phyloP scores from a whole-genome alignment of 306 rosid genomes.

The Rubus idaeus region DNA sequence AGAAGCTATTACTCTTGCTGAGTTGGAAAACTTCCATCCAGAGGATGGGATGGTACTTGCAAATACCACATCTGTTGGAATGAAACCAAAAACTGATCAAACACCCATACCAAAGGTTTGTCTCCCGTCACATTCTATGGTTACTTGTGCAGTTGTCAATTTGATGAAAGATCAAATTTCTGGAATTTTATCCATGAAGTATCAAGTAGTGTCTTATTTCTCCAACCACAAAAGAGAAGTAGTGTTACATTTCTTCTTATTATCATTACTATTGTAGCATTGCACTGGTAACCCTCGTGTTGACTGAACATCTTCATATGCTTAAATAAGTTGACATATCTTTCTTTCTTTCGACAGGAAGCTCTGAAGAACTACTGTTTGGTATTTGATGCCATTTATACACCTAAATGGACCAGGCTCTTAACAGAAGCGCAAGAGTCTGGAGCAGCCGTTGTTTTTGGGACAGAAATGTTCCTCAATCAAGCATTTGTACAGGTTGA shows the following conservation, averaged over 20 bases:
- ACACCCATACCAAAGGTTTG: slow-evolving; percentile 56
- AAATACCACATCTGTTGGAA: slow-evolving; percentile 60
- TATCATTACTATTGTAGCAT: neutral
- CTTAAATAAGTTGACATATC: slow-evolving; percentile 1
- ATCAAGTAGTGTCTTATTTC: neutral
- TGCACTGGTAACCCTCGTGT: neutral
- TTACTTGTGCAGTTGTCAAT: neutral
- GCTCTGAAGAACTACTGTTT: slow-evolving; percentile 56
- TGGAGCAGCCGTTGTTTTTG: slow-evolving; percentile 53
- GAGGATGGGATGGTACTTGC: slow-evolving; percentile 66
- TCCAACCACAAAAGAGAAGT: neutral
- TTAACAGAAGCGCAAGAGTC: slow-evolving; percentile 59
- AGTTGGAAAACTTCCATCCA: slow-evolving; percentile 48
- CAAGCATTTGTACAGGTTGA: slow-evolving; percentile 67
- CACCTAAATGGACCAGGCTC: slow-evolving; percentile 68
- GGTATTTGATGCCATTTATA: slow-evolving; percentile 69
- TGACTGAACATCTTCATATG: neutral
- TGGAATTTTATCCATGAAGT: neutral
- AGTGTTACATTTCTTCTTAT: neutral
- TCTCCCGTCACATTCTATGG: neutral
- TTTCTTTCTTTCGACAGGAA: slow-evolving; percentile 32
- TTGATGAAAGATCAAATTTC: neutral
- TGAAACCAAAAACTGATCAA: slow-evolving; percentile 47
- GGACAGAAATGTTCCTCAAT: slow-evolving; percentile 68
- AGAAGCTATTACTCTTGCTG: slow-evolving; percentile 46